Base-by-base conservation (phyloP, 495 filamentous ascomycete genomes). In the Penicillium samsonianum region DNA sequence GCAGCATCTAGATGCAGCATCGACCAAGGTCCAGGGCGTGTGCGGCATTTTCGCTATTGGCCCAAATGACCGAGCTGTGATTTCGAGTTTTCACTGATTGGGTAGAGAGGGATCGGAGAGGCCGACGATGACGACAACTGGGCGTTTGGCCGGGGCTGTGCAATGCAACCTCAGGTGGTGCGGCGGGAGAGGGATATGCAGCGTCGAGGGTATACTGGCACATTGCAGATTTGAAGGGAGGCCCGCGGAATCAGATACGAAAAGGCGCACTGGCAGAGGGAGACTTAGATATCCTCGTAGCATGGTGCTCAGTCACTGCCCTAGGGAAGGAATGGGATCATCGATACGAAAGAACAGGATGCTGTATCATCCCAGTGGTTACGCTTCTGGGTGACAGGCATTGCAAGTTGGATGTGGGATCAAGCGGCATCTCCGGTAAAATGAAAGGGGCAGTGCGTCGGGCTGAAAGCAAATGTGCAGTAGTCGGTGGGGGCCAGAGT, bases 261-360 rank as follows among this genome's bases (percentile, higher is more conserved):
- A 41, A 50, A 35, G 53, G 9, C 45, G 25, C 37, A 33, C 10
- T 10, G 4, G 37, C 25, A 57, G 46, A 50, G 43, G 25, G 55
- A 9, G 25, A 44, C 46, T 42, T 55, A 33, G 30, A 37, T 33
- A 11, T 9, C 30, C 40, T 45, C n/a, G 52, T 55, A 55, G 26
- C 3, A 31, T 31, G 10, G 41, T 43, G 20, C 41, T 43, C 11
- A 43, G 19, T 43, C 41, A 43, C 41, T 23, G 20, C 41, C 41
- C 41, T 43, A 43, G 41, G 41, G 41, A 43, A 43, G 37, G 41
- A 43, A 8, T 43, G 23, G 41, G 41, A 43, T 23, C 11, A 43
- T 43, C 20, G 41, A 43, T 20, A 43, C 41, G 41, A 43, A 55
- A 68, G 52, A 42, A 23, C 4, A 49, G 35, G 31, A 38, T 48